Conservation (phyloP, 768 basidiomycete species). For the Boletus insuetus region DNA sequence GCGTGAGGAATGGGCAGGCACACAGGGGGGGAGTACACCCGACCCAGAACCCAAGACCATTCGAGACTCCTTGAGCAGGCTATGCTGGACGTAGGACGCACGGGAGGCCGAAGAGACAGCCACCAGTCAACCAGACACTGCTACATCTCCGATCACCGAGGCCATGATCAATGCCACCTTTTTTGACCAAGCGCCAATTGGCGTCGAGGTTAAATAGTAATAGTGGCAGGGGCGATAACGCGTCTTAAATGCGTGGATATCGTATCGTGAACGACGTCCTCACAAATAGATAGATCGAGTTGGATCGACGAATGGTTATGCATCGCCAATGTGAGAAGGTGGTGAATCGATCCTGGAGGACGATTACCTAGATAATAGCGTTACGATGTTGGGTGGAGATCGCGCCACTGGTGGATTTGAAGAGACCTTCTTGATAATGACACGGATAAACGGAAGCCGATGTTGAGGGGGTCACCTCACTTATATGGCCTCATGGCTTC, state of each 20-base stretch:
- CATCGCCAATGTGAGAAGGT: neutral
- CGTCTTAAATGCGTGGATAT: neutral
- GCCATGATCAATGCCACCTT: neutral
- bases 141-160: neutral
- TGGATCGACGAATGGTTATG: neutral
- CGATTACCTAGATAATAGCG: neutral
- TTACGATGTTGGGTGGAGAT: neutral
- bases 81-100: neutral
- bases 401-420: neutral
- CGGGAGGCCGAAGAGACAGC: neutral
- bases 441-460: constrained; percentile 3
- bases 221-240: no score
- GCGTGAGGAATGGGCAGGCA: neutral
- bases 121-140: neutral
- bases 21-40: neutral
- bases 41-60: neutral
- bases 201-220: neutral
- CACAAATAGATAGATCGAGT: neutral
- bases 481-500: constrained; percentile 13
- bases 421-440: constrained; percentile 9
- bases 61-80: neutral
- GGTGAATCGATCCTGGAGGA: constrained; percentile 1
- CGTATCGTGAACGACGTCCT: neutral
- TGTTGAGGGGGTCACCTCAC: neutral
- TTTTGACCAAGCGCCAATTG: neutral